A percentile compares a stretch with the other conserved stretches of the same genome.
These are phyloP conservation scores for Ustilago xerochloae DNA, from an alignment of 1,284 basidiomycete genomes.

Conservation along the genomic window DNA sequence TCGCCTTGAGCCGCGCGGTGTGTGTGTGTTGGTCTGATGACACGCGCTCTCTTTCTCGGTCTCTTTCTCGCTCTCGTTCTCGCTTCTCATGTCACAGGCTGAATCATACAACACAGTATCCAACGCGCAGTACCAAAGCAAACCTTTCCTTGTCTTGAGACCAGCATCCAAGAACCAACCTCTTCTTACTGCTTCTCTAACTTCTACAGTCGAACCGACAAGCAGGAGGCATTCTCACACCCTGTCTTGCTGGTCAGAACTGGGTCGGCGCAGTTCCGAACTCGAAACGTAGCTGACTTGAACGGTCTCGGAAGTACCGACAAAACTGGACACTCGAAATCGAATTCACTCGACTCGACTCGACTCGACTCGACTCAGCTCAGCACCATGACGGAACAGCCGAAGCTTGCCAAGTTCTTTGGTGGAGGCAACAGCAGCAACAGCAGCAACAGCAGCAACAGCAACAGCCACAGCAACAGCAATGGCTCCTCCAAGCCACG, in stretches of 20 bases:
- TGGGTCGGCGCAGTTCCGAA: too few species aligned
- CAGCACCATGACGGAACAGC: slow-evolving; percentile 36
- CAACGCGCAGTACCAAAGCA: not conserved
- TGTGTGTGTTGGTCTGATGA: slow-evolving; percentile 6
- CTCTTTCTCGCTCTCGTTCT: too few species aligned
- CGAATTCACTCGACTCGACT: not conserved
- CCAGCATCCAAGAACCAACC: too few species aligned
- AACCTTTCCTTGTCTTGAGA: too few species aligned
- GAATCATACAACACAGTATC: not conserved
- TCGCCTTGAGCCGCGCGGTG: not conserved
- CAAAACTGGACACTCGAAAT: too few species aligned
- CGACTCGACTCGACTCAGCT: not conserved
- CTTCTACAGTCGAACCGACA: too few species aligned
- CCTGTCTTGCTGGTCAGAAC: too few species aligned
- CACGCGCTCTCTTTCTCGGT: slow-evolving; percentile 1
- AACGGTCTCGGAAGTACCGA: not conserved
- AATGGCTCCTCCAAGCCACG: slow-evolving; percentile 24
- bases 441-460: not conserved
- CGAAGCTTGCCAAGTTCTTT: slow-evolving; percentile 44
- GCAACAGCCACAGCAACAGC: not conserved
- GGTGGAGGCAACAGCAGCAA: slow-evolving; percentile 12
- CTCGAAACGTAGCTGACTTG: not conserved
- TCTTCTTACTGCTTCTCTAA: too few species aligned
- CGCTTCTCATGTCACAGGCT: not conserved
- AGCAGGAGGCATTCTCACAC: too few species aligned